phyloP scores from a whole-genome alignment of 1,284 basidiomycete genomes.

The Inonotus hispidus region DNA sequence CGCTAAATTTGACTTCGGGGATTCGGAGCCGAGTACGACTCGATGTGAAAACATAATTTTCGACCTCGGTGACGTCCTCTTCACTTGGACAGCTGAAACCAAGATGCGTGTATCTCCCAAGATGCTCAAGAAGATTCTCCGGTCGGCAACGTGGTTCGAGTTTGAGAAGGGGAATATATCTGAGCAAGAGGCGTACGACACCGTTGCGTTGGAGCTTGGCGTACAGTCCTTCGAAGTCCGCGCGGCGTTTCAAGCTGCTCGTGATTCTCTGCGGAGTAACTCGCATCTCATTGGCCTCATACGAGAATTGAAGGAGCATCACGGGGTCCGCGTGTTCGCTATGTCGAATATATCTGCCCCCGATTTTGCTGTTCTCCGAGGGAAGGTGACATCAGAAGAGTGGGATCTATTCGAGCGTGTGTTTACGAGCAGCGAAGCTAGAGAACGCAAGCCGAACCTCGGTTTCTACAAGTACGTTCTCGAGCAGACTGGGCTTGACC shows the following conservation, averaged over 20 bases:
- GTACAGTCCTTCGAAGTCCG: conserved; percentile 36
- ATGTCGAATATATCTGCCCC: conserved; percentile 57
- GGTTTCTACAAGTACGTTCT: conserved; percentile 49
- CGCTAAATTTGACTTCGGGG: neutral
- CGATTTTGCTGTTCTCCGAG: conserved; percentile 43
- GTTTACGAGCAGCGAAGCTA: conserved; percentile 44
- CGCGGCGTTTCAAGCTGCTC: conserved; percentile 40
- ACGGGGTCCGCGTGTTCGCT: conserved; percentile 40
- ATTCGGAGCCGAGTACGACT: conserved; percentile 1
- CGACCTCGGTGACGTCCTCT: conserved; percentile 49
- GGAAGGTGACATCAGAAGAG: conserved; percentile 35
- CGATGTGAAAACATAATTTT: conserved; percentile 15
- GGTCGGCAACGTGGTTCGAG: conserved; percentile 47
- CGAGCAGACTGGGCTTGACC: conserved; percentile 36
- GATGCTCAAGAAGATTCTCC: conserved; percentile 40
- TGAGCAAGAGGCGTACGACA: conserved; percentile 43
- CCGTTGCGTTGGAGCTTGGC: conserved; percentile 37
- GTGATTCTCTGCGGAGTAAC: conserved; percentile 40
- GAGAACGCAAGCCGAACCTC: conserved; percentile 52
- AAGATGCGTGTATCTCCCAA: conserved; percentile 41
- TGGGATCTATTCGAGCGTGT: conserved; percentile 51
- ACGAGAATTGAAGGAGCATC: conserved; percentile 38
- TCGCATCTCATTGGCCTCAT: conserved; percentile 42
- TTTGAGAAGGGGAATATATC: conserved; percentile 47
- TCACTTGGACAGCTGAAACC: conserved; percentile 48